These are phyloP conservation scores for Chytridium lagenaria DNA, from an alignment of 371 early-diverging fungal species.

Conservation along the genomic window DNA sequence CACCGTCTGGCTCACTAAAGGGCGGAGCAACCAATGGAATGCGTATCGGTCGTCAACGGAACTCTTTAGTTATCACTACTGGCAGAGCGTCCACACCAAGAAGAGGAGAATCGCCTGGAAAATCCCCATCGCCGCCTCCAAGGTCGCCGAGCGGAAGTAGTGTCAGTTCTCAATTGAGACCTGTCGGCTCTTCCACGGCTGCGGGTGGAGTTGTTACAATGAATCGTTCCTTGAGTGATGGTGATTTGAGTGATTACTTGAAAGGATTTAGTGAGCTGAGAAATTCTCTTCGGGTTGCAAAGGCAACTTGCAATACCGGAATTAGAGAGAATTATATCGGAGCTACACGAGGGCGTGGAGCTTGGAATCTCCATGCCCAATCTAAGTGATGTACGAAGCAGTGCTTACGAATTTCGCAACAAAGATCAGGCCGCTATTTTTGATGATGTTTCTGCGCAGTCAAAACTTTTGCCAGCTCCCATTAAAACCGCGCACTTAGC, in stretches of 20 bases:
- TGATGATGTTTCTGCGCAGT: background rate
- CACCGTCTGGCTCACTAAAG: background rate
- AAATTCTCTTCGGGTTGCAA: slow-evolving; percentile 49
- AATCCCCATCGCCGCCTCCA: background rate
- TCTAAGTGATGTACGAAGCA: background rate
- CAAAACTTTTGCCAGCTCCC: background rate
- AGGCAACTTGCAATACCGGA: slow-evolving; percentile 57
- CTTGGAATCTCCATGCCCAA: slow-evolving; percentile 13
- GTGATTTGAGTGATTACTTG: slow-evolving; percentile 56
- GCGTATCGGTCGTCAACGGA: slow-evolving; percentile 13
- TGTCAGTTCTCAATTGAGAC: background rate
- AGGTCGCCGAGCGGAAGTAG: slow-evolving; percentile 20
- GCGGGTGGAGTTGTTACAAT: slow-evolving; percentile 9
- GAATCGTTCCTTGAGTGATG: slow-evolving; percentile 51
- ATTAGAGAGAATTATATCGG: slow-evolving; percentile 71
- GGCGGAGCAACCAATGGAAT: background rate
- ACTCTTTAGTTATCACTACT: slow-evolving; percentile 4
- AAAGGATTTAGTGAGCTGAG: slow-evolving; percentile 56
- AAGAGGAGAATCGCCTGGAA: background rate
- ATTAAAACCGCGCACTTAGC: background rate
- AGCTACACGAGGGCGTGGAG: slow-evolving; percentile 75
- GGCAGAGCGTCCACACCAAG: background rate
- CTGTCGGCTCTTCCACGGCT: background rate
- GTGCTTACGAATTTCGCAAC: background rate
- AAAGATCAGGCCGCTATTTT: background rate